Evolutionary conservation across 116 monocot species (phyloP), one percentile per base, ranked within the genome.

Genomic region (Posidonia oceanica): DNA sequence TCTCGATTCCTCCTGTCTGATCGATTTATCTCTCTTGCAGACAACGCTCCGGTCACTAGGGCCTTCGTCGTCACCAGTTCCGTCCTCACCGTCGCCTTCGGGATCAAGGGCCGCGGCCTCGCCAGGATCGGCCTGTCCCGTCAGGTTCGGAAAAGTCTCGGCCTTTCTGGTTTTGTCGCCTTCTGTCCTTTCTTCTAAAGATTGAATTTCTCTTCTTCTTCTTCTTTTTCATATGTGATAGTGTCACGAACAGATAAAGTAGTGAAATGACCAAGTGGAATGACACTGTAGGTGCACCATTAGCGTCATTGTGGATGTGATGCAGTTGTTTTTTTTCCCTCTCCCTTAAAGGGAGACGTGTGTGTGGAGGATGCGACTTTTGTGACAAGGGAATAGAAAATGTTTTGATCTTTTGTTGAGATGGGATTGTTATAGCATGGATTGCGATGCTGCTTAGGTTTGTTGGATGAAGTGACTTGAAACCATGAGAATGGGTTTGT

Each of bases 31-130:
- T 52, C 3, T 36, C 29, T 14, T 40, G 36, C 68, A 94, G 94
- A 90, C 64, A 94, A 94, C 83, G 87, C 90, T 58, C 94, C 94
- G 16, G 81, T 87, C 29, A 87, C 94, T 61, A 87, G 80, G 67
- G 56, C 87, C 40, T 78, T 90, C 68, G 76, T 87, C 42, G 51
- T 82, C 80, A 79, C 72, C 21, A 81, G 83, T 56, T 78, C 78
- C 16, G 68, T 85, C 72, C 75, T 90, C 69, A 76, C 90, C 12
- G 39, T 94, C 60, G 11, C 83, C 3, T 72, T 90, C n/a, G 87
- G 90, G 69, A 41, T 83, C 61, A 82, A 67, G 14, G 77, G 79
- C 54, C 79, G 83, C 3, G 77, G 82, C 57, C 56, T 12, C 48
- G 7, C 71, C 23, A 66, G 39, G 56, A 81, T 94, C 14, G 94